A percentile compares a stretch with the other conserved stretches of the same genome.
These are phyloP conservation scores for Vitis rotundifolia DNA, from an alignment of 164 flowering plant species.

Conservation along the genomic window DNA sequence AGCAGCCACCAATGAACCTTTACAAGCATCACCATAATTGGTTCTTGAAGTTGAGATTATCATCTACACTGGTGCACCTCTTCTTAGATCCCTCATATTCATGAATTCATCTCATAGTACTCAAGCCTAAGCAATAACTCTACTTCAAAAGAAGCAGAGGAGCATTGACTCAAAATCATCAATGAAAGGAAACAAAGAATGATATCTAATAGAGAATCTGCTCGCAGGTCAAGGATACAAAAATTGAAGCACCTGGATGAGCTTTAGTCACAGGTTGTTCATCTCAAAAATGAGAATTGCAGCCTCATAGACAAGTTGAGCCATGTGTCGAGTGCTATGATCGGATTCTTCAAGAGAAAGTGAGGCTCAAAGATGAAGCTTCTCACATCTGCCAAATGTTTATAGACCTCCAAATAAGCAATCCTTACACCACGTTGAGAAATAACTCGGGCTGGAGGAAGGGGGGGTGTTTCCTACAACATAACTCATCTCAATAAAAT, in stretches of 20 bases:
- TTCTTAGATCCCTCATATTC: constrained; percentile 22
- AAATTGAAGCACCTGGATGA: constrained; percentile 63
- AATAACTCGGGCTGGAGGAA: no score
- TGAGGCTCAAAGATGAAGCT: constrained; percentile 49
- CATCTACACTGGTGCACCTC: no score
- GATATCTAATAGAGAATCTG: constrained; percentile 72
- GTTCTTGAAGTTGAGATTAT: no score
- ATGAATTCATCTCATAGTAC: constrained; percentile 32
- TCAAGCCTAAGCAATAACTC: constrained; percentile 44
- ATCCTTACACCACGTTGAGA: constrained; percentile 34
- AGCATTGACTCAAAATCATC: constrained; percentile 33
- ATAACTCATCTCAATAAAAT: constrained; percentile 39
- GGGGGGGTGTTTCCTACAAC: constrained; percentile 50
- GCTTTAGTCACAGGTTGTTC: constrained; percentile 55
- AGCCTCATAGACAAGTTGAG: constrained; percentile 44
- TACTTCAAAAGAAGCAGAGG: constrained; percentile 69
- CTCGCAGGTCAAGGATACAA: constrained; percentile 65
- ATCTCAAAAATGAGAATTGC: constrained; percentile 49
- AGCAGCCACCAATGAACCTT: no score
- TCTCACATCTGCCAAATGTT: constrained; percentile 53
- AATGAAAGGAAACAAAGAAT: constrained; percentile 60
- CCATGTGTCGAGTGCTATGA: constrained; percentile 46
- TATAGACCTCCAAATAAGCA: constrained; percentile 30
- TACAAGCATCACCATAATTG: no score
- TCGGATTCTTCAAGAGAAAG: constrained; percentile 47